phyloP scores from a whole-genome alignment of 345 rosid species.

The Iberis pinnata region DNA sequence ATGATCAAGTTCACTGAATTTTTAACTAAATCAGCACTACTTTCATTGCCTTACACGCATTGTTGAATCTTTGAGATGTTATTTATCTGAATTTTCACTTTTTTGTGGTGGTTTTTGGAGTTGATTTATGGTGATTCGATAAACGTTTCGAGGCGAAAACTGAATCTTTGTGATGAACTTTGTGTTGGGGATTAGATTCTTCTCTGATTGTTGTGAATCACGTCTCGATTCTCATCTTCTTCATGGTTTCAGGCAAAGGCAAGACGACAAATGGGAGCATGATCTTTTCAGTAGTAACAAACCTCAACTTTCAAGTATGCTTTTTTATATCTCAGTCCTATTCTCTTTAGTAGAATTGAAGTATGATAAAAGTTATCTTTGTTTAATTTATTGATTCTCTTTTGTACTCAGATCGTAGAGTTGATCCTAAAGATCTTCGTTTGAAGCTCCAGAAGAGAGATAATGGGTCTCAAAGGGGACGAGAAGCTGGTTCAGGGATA shows the following conservation, averaged over 20 bases:
- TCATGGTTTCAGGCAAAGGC: constrained; percentile 71
- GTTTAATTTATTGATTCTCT: not conserved
- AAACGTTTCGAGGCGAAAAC: not conserved
- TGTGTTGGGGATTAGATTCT: not conserved
- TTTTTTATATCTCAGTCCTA: constrained; percentile 32
- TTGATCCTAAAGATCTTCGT: constrained; percentile 77
- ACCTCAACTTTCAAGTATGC: constrained; percentile 66
- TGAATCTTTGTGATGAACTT: constrained; percentile 3
- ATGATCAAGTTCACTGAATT: not conserved
- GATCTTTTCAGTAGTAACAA: constrained; percentile 59
- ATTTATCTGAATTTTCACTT: not conserved
- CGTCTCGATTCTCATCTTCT: not conserved
- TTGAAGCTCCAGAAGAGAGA: constrained; percentile 78
- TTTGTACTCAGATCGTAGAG: too few species aligned
- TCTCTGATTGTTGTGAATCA: constrained; percentile 7
- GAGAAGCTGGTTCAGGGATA: constrained; percentile 43
- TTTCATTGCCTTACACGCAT: not conserved
- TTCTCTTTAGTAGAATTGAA: constrained; percentile 17
- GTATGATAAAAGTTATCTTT: constrained; percentile 33
- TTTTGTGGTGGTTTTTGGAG: not conserved
- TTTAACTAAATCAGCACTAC: not conserved
- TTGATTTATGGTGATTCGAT: not conserved
- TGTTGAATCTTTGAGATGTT: too few species aligned
- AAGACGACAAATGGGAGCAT: constrained; percentile 97
- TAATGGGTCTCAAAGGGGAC: constrained; percentile 44